Conservation (phyloP, 2,329 filamentous ascomycete species). For the Aspergillus terreus region DNA sequence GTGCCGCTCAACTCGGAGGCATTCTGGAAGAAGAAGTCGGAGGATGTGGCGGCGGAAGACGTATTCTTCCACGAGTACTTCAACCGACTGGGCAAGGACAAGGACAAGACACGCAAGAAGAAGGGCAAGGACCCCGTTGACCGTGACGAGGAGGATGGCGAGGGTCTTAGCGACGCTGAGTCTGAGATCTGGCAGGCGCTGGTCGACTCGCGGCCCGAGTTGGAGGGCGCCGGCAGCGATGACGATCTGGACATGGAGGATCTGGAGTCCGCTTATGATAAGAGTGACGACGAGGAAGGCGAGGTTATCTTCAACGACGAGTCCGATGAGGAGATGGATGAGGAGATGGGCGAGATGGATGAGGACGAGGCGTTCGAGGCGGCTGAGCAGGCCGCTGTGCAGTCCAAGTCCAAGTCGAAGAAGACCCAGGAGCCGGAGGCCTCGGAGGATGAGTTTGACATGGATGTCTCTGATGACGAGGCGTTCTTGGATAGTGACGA, state of each 20-base stretch:
- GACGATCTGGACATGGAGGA: conserved; percentile 57
- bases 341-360: conserved; percentile 44
- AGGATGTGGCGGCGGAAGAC: conserved; percentile 84
- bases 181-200: conserved; percentile 91
- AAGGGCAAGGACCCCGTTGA: conserved; percentile 51
- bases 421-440: conserved; percentile 26
- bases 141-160: conserved; percentile 38
- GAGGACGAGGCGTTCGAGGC: conserved; percentile 44
- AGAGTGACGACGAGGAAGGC: conserved; percentile 38
- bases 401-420: conserved; percentile 21
- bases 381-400: conserved; percentile 33
- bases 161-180: conserved; percentile 58
- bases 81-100: conserved; percentile 64
- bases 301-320: conserved; percentile 48
- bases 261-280: conserved; percentile 50
- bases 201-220: conserved; percentile 73
- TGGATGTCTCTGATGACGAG: conserved; percentile 45
- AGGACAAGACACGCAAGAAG: conserved; percentile 48
- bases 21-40: conserved; percentile 89
- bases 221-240: conserved; percentile 60
- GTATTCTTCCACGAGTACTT: conserved; percentile 99
- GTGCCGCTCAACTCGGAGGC: conserved; percentile 76
- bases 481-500: conserved; percentile 53
- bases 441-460: conserved; percentile 50
- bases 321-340: conserved; percentile 39